Evolutionary conservation across 768 basidiomycete species (phyloP), one percentile per base, ranked within the genome.

Genomic region (Lentinus tigrinus): DNA sequence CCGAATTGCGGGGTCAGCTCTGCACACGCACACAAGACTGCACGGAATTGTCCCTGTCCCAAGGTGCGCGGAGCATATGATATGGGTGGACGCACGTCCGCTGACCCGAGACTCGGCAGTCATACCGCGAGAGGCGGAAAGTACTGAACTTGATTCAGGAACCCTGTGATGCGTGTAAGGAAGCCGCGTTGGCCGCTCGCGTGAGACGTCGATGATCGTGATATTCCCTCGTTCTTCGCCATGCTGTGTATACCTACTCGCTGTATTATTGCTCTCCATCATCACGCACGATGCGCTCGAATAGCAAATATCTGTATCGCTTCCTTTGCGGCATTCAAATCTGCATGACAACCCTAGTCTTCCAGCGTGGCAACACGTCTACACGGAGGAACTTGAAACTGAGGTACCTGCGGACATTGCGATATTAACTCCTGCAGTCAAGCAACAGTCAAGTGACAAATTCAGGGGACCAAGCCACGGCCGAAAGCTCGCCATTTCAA

Each of bases 131-230:
- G 63, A 67, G 82, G 38, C 78, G 81, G 53, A 77, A 79, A 39
- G 83, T 89, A 38, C 73, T 79, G 57, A 90, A 83, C 69, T 75
- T 88, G 70, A 85, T 89, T 63, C 86, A 87, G 63, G 78, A 79
- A 56, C 75, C 80, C 55, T 89, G 87, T 72, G 87, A 86, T 4
- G 61, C 47, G 1, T 88, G 87, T 73, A 69, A 69, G 51, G 72
- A 75, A 38, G 64, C 54, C 17, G 61, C 62, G 31, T 31, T 63
- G n/a, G 60, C 53, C 34, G 64, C 52, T 26, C 60, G 58, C 17
- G 51, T 60, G 28, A 54, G 54, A n/a, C 54, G 49, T 72, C 73
- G 31, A 75, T 75, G 60, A 69, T 73, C 47, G 17, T 31, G 28
- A 36, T 48, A 34, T 36, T 4, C 21, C 19, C 23, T 65, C 66